Percentiles rank a stretch among this genome's conserved stretches.
Evolutionary conservation across 345 rosid genomes (phyloP).

Genomic region (Gossypium arboreum): DNA sequence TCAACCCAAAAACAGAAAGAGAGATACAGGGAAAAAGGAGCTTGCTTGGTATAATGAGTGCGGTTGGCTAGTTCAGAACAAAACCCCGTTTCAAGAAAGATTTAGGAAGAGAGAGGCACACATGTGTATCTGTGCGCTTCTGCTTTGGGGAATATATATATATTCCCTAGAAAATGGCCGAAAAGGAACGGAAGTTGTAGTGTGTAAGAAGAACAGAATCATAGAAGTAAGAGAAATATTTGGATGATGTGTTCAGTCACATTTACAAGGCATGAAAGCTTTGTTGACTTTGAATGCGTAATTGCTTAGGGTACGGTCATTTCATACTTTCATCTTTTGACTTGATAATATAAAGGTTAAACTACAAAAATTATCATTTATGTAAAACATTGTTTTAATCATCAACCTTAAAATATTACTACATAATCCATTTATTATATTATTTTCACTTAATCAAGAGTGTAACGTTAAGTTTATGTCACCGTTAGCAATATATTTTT

Average conservation of each 20-base stretch:
- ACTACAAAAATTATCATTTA: no score
- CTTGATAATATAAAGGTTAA: no score
- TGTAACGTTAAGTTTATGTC: no score
- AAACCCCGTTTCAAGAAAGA: neutral
- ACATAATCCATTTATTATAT: no score
- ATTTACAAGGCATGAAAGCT: neutral
- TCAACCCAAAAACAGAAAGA: neutral
- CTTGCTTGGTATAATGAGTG: neutral
- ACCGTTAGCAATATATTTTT: no score
- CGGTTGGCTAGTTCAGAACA: neutral
- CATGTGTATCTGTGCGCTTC: neutral
- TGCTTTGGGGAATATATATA: neutral
- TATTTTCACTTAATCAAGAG: no score
- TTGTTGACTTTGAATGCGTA: neutral
- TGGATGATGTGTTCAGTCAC: neutral
- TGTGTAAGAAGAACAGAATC: neutral
- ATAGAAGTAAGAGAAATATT: neutral
- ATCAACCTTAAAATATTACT: no score
- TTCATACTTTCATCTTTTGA: no score
- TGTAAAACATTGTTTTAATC: no score
- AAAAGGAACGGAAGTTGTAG: neutral
- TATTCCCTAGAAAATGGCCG: neutral
- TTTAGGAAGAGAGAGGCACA: neutral
- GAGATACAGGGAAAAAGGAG: neutral
- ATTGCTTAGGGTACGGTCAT: neutral